These are phyloP conservation scores for Ligustrum vulgare DNA, from an alignment of 257 asterid genomes.

Conservation along the genomic window DNA sequence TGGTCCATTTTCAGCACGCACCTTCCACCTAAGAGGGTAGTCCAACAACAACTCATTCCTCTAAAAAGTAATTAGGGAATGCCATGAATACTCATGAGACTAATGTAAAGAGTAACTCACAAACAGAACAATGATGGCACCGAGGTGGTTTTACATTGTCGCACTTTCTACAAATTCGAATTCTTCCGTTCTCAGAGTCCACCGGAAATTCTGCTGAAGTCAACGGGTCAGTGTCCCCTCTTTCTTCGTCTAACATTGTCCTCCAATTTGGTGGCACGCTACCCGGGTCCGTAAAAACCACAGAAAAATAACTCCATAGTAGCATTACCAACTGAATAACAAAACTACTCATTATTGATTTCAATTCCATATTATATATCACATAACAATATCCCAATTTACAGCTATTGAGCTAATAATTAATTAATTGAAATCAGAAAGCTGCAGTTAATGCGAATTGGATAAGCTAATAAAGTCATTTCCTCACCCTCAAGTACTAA, in stretches of 20 bases:
- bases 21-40: conserved; percentile 56
- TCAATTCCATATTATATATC: background rate
- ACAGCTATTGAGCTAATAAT: conserved; percentile 1
- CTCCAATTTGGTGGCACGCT: conserved; percentile 63
- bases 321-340: conserved; percentile 61
- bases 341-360: background rate
- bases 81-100: conserved; percentile 1
- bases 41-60: conserved; percentile 18
- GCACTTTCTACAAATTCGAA: conserved; percentile 66
- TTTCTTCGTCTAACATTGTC: conserved; percentile 59
- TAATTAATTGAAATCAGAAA: background rate
- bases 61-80: conserved; percentile 18
- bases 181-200: conserved; percentile 36
- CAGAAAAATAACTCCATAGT: conserved; percentile 75
- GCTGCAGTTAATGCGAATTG: too few relatives aligned
- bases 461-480: too few relatives aligned
- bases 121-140: conserved; percentile 74
- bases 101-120: conserved; percentile 43
- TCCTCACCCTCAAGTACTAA: background rate
- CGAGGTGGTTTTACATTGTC: conserved; percentile 63
- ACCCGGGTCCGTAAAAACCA: conserved; percentile 71
- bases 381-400: background rate
- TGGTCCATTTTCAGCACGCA: conserved; percentile 75
- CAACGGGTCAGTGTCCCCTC: conserved; percentile 53
- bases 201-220: conserved; percentile 41